Evolutionary conservation across 371 early-diverging fungal genomes (phyloP).

Genomic region (Mucor lusitanicus): DNA sequence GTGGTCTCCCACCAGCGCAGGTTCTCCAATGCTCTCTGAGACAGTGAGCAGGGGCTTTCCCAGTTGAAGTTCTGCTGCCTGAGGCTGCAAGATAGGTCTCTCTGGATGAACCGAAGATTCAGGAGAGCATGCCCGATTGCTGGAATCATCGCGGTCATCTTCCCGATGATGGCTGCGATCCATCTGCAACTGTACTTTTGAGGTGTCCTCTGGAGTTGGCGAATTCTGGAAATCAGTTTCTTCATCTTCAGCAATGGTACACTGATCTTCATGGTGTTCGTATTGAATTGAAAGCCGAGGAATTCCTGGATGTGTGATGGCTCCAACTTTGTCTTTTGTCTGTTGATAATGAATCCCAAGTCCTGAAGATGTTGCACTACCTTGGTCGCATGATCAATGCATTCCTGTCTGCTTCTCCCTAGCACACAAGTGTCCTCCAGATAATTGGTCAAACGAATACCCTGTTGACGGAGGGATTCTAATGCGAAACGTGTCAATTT

Average conservation of each 20-base stretch:
- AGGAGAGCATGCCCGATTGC: conserved; percentile 11
- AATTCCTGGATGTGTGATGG: conserved; percentile 3
- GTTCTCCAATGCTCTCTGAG: background rate
- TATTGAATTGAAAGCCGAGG: conserved; percentile 17
- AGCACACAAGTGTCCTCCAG: conserved; percentile 10
- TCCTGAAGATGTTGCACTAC: background rate
- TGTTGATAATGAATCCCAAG: conserved; percentile 10
- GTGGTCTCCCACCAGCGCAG: conserved; percentile 10
- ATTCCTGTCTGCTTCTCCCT: background rate
- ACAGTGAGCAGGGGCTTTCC: background rate
- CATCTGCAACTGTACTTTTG: conserved; percentile 1
- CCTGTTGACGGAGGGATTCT: conserved; percentile 7
- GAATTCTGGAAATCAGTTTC: background rate
- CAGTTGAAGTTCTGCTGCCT: background rate
- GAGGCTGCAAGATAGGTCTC: conserved; percentile 1
- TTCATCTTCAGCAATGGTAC: background rate
- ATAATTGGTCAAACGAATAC: conserved; percentile 4
- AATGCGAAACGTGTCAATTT: conserved; percentile 6
- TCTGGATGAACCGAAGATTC: conserved; percentile 2
- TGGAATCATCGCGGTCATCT: conserved; percentile 12
- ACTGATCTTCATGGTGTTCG: conserved; percentile 5
- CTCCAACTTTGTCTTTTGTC: conserved; percentile 2
- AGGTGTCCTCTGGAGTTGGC: background rate
- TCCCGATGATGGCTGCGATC: conserved; percentile 13
- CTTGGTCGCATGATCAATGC: background rate